These are phyloP conservation scores for Yamadazyma buinensis DNA, from an alignment of 1,139 yeast genomes.

Conservation along the genomic window DNA sequence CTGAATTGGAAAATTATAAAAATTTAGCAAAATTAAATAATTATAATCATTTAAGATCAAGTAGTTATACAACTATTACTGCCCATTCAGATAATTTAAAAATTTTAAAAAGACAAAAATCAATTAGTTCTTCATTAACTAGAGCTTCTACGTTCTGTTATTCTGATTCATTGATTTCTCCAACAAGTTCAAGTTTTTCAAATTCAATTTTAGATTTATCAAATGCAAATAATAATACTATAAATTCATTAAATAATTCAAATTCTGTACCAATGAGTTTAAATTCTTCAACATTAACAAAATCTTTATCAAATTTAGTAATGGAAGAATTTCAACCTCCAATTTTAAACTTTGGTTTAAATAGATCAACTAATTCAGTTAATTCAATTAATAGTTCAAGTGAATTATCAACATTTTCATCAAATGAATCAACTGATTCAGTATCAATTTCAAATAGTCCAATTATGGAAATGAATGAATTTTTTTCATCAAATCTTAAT, in stretches of 20 bases:
- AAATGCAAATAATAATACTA: slow-evolving; percentile 5
- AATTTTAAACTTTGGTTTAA: slow-evolving; percentile 24
- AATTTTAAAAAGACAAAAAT: slow-evolving; percentile 35
- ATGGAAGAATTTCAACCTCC: slow-evolving; percentile 29
- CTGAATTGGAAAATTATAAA: slow-evolving; percentile 66
- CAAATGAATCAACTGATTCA: slow-evolving; percentile 16
- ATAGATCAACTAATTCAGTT: slow-evolving; percentile 18
- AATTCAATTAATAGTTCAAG: slow-evolving; percentile 19
- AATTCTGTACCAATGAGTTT: not conserved
- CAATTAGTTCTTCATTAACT: slow-evolving; percentile 14
- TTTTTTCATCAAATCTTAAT: slow-evolving; percentile 7
- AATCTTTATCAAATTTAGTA: not conserved
- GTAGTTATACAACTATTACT: slow-evolving; percentile 31
- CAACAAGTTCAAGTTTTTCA: not conserved
- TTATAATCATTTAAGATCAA: slow-evolving; percentile 26
- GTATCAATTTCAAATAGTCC: slow-evolving; percentile 17
- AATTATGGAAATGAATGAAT: slow-evolving; percentile 15
- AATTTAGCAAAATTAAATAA: slow-evolving; percentile 35
- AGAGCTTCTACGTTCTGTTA: slow-evolving; percentile 21
- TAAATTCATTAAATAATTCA: not conserved
- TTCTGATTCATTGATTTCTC: slow-evolving; percentile 5
- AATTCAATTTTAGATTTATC: too few relatives aligned
- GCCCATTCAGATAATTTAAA: slow-evolving; percentile 29
- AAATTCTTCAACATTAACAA: not conserved
- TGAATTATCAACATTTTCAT: slow-evolving; percentile 16